Percentiles rank a stretch among this genome's conserved stretches.
Conservation (phyloP, 2,329 filamentous ascomycete species). For the Alternaria sp. region DNA sequence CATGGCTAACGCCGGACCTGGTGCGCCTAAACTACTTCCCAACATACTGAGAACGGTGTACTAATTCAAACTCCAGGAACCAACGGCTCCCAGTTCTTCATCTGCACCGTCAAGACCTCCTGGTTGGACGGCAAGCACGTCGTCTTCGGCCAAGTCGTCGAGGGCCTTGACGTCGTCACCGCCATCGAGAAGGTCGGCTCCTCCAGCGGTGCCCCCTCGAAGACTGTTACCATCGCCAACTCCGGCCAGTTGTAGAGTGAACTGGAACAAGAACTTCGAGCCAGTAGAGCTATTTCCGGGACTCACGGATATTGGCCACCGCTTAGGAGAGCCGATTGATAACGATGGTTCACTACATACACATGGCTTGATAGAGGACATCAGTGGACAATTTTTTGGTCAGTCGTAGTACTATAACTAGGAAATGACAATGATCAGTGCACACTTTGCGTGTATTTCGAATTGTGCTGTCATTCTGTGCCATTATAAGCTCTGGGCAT, state of each 20-base stretch:
- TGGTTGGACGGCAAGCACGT: conserved; percentile 83
- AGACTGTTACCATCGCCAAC: conserved; percentile 37
- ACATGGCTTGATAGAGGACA: conserved; percentile 17
- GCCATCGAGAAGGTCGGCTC: conserved; percentile 38
- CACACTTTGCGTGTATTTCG: conserved; percentile 1
- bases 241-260: conserved; percentile 35
- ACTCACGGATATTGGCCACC: neutral
- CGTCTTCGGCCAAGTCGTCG: conserved; percentile 77
- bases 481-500: neutral
- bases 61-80: conserved; percentile 61
- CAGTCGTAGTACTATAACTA: conserved; percentile 24
- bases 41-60: neutral
- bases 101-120: conserved; percentile 90
- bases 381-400: conserved; percentile 9
- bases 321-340: conserved; percentile 4
- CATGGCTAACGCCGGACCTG: conserved; percentile 95
- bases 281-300: neutral
- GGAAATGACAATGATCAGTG: conserved; percentile 30
- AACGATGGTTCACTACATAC: conserved; percentile 18
- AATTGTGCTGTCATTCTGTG: neutral
- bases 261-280: neutral
- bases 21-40: neutral
- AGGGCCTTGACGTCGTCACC: conserved; percentile 38
- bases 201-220: conserved; percentile 30
- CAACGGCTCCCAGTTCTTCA: conserved; percentile 97